Base-by-base conservation (phyloP, 2,329 filamentous ascomycete genomes). In the Talaromyces marneffei region DNA sequence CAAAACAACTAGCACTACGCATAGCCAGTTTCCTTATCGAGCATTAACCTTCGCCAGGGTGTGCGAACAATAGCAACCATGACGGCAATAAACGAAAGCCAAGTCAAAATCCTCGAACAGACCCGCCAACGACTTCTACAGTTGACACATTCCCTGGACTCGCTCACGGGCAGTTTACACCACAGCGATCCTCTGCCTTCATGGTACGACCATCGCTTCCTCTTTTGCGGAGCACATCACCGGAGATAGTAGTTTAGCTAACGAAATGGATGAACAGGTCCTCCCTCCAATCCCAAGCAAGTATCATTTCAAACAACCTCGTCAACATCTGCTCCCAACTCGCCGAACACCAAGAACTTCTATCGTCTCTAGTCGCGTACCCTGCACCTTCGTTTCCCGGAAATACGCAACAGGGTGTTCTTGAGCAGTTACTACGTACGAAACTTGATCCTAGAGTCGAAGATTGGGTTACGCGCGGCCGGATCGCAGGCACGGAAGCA, bases 381-480 rank as follows among this genome's bases (percentile, higher is more conserved):
- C 91, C 91, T 0, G 85, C 87, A 12, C 89, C 90, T 2, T 86
- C 87, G 72, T 94, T 85, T 75, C 91, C 85, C 4, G 88, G 85
- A 39, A 87, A 83, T 67, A 87, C 83, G 4, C 86, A 90, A 72
- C 77, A 72, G 1, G 69, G 71, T 54, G 80, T 90, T 3, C 81
- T 93, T 1, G 80, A 84, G 27, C 84, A 88, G 67, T 80, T 96
- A 2, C 79, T 95, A 33, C 87, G 91, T 40, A 95, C 94, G 76
- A 94, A 94, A 72, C 82, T 92, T 54, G 91, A 94, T 66, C 90
- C 90, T 0, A 82, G 85, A 25, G 86, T 92, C 18, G 89, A 92
- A 71, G 85, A 87, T 61, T 87, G 88, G 77, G 86, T 93, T 27
- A 83, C 85, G 23, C 78, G 85, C 57, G 88, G 86, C 1, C 82